Evolutionary conservation across 2,329 filamentous ascomycete species (phyloP).

Genomic region (Trichoderma sp.): DNA sequence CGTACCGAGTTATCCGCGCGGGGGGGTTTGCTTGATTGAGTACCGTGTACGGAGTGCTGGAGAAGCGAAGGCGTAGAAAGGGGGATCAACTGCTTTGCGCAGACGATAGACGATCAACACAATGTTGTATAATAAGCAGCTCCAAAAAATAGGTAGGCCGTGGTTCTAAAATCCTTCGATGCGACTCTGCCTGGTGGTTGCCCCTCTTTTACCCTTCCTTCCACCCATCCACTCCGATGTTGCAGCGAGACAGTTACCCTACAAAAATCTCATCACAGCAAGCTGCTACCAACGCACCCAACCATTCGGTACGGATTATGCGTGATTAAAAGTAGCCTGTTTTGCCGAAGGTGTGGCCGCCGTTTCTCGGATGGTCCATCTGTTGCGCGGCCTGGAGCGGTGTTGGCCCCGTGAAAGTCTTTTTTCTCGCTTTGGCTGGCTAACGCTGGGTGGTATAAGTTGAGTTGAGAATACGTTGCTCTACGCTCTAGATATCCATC

Average conservation of each 20-base stretch:
- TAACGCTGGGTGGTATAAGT: neutral
- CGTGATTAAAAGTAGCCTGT: conserved; percentile 4
- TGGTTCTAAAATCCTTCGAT: conserved; percentile 2
- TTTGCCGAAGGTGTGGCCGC: neutral
- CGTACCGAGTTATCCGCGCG: neutral
- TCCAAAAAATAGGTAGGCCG: neutral
- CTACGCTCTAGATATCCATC: too few relatives aligned
- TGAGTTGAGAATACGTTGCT: too few relatives aligned
- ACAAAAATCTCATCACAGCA: neutral
- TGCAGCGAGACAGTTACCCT: conserved; percentile 20
- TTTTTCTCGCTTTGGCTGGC: neutral
- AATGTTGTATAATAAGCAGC: neutral
- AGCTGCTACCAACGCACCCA: conserved; percentile 3
- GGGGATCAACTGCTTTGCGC: neutral
- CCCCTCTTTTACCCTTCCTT: conserved; percentile 23
- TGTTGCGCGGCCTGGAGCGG: neutral
- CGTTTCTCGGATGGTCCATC: neutral
- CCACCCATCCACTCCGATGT: conserved; percentile 9
- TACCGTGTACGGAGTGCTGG: neutral
- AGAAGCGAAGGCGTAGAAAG: neutral
- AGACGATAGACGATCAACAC: neutral
- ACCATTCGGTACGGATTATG: conserved; percentile 13
- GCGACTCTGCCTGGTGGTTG: conserved; percentile 5
- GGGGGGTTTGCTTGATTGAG: neutral
- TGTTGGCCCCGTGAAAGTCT: neutral